phyloP scores from a whole-genome alignment of 75 land plant species.

The Cryptomeria japonica region DNA sequence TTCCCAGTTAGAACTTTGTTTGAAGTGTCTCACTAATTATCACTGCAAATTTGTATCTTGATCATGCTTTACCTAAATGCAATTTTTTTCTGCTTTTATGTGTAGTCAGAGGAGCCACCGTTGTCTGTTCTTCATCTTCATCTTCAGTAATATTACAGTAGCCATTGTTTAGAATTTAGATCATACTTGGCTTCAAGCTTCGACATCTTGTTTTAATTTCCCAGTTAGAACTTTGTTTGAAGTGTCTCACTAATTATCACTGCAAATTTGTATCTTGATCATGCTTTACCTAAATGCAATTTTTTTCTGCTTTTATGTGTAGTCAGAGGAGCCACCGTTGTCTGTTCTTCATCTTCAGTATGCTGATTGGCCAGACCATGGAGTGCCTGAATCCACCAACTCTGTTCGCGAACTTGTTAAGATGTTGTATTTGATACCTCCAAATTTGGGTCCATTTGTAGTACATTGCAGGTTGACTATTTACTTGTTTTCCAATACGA shows the following conservation, averaged over 20 bases:
- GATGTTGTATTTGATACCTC: slow-evolving; percentile 50
- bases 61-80: neutral
- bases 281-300: neutral
- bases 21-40: neutral
- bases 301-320: slow-evolving; percentile 18
- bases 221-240: neutral
- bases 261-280: neutral
- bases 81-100: neutral
- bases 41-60: neutral
- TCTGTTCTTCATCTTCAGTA: slow-evolving; percentile 84
- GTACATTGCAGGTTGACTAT: slow-evolving; percentile 90
- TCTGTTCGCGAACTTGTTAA: slow-evolving; percentile 78
- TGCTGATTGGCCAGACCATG: slow-evolving; percentile 94
- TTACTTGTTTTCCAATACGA: neutral
- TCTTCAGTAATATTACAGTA: too few species aligned
- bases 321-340: slow-evolving; percentile 60
- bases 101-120: slow-evolving; percentile 66
- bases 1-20: neutral
- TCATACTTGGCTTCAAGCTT: too few species aligned
- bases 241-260: neutral
- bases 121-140: slow-evolving; percentile 78
- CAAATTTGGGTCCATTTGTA: slow-evolving; percentile 79
- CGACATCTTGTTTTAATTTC: neutral
- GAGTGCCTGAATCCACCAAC: slow-evolving; percentile 62
- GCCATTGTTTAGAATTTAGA: too few species aligned